Evolutionary conservation across 2,329 filamentous ascomycete species (phyloP), one percentile per base, ranked within the genome.

Genomic region (Aspergillus udagawae): DNA sequence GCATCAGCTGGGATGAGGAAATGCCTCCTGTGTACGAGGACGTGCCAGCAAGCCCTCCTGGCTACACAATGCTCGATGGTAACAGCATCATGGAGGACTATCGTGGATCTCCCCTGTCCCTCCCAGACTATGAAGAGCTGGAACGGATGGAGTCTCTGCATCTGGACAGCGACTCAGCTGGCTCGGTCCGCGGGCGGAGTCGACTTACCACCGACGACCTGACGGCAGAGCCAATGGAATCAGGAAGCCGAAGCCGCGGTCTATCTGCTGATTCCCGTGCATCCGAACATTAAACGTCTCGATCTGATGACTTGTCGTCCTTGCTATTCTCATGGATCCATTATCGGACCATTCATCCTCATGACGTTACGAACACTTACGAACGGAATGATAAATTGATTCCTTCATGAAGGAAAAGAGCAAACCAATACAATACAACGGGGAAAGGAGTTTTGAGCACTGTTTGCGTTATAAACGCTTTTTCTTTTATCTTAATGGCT

Each of bases 1-100:
- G 93, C 52, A 92, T 99, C 67, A 91, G 89, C 65, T 99, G 94
- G 93, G 93, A 97, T 66, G 93, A 97, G 75, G 93, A 99, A 79
- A 87, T 90, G 69, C 93, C 93, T 12, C 93, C 93, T 0, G 85
- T 95, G 64, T 99, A 99, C 76, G 89, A 94, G 74, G 91, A 97
- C 70, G 92, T 97, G 45, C 92, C 93, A 0, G 87, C 86, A 2
- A 91, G 88, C 67, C 93, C 93, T 51, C 93, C 93, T 0, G 82
- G 80, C 5, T 92, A 92, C 74, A 78, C 70, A 21, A 73, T 68
- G 58, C 65, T 73, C 12, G 70, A 74, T 53, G 69, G 67, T 21
- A 60, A 80, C 63, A 74, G 75, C 60, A 65, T 73, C 7, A 76
- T 82, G 56, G 73, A 77, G 55, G 76, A 81, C 53, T 81, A 82